A percentile compares a stretch with the other conserved stretches of the same genome.
phyloP scores from a whole-genome alignment of 2,329 filamentous ascomycete species.

The Tolypocladium amazonense region DNA sequence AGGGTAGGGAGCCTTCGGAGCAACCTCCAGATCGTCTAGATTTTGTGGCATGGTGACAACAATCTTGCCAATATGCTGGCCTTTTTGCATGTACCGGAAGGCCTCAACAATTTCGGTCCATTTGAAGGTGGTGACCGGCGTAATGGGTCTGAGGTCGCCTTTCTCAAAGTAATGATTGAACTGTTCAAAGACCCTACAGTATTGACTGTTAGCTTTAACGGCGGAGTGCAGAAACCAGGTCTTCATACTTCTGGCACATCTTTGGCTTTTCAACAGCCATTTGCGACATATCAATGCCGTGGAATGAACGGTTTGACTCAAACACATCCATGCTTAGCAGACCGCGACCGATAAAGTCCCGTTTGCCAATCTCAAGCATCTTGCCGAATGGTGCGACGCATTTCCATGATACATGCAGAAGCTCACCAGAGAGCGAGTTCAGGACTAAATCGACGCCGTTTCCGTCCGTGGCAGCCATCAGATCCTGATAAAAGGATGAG shows the following conservation, averaged over 20 bases:
- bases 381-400: slow-evolving; percentile 22
- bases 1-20: neutral
- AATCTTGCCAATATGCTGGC: slow-evolving; percentile 11
- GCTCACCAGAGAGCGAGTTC: slow-evolving; percentile 22
- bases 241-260: neutral
- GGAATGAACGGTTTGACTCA: slow-evolving; percentile 17
- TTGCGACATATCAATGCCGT: slow-evolving; percentile 14
- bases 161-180: neutral
- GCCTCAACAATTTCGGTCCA: slow-evolving; percentile 6
- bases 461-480: slow-evolving; percentile 15
- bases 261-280: slow-evolving; percentile 5
- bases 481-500: slow-evolving; percentile 15
- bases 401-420: slow-evolving; percentile 20
- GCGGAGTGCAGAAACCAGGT: neutral
- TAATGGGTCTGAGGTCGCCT: slow-evolving; percentile 3
- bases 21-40: neutral
- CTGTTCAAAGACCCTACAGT: neutral
- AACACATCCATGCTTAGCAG: slow-evolving; percentile 34
- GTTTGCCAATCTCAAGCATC: slow-evolving; percentile 22
- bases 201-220: neutral
- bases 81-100: slow-evolving; percentile 11
- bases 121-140: neutral
- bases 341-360: slow-evolving; percentile 22
- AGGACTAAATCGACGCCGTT: slow-evolving; percentile 25
- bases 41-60: slow-evolving; percentile 5